Conservation (phyloP, 768 basidiomycete species). For the Kwoniella dejecticola region DNA sequence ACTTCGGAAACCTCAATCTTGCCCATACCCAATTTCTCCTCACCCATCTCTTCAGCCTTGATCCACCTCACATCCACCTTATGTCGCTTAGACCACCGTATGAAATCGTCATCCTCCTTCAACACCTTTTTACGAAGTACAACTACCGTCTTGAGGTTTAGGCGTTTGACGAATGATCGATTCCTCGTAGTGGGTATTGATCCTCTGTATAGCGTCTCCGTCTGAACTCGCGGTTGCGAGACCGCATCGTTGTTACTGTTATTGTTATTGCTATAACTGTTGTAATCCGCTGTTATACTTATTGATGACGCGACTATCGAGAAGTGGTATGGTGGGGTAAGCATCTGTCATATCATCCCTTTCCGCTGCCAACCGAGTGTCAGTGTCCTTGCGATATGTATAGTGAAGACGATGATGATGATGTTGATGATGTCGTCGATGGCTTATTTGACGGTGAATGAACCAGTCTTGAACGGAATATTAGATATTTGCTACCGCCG, state of each 20-base stretch:
- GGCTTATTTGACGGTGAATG: constrained; percentile 14
- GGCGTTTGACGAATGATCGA: constrained; percentile 33
- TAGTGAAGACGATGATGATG: too few species aligned
- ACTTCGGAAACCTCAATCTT: constrained; percentile 41
- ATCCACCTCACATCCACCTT: constrained; percentile 40
- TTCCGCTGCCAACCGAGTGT: too few species aligned
- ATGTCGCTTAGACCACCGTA: constrained; percentile 28
- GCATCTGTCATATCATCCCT: constrained; percentile 23
- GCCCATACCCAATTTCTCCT: constrained; percentile 47
- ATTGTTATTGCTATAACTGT: not conserved
- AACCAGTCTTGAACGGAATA: constrained; percentile 9
- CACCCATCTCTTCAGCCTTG: constrained; percentile 44
- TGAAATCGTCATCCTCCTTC: constrained; percentile 27
- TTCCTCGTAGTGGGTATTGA: constrained; percentile 40
- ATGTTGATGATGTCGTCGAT: not conserved
- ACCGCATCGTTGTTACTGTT: not conserved
- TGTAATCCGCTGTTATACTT: not conserved
- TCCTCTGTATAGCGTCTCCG: constrained; percentile 40
- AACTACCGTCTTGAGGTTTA: constrained; percentile 34
- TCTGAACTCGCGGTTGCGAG: not conserved
- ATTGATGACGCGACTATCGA: constrained; percentile 33
- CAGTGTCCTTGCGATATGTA: not conserved
- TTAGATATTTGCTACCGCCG: not conserved
- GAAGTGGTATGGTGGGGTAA: constrained; percentile 49
- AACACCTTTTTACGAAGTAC: constrained; percentile 33